Base-by-base conservation (phyloP, 306 rosid species). In the Urtica urens region DNA sequence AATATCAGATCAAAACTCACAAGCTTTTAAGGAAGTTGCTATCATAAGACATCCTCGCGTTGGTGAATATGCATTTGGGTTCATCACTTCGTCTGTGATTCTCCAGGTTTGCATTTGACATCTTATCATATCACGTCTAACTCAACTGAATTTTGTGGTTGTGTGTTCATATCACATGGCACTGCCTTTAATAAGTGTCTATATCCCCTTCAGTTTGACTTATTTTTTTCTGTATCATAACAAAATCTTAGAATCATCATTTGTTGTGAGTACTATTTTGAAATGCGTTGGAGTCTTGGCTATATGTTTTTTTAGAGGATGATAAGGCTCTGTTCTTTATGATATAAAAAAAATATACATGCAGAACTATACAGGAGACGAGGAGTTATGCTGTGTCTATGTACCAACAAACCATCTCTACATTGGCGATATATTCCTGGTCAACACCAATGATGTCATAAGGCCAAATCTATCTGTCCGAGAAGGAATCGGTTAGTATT, bases 61-160 rank as follows among this genome's bases (percentile, higher is more conserved):
- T 69, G 95, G 95, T 18, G 95, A 86, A 86, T 86, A 86, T 66
- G 95, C 95, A 27, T 81, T 86, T 51, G 95, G 88, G 48, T 86
- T 86, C 74, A 86, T 86, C 48, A 86, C 95, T 31, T 86, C 95
- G 53, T 76, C 82, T 8, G 86, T 86, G 51, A 45, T 62, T 41
- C 88, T 86, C 46, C 95, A 86, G 95, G 95, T 87, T 38, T 63
- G 63, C n/a, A n/a, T n/a, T n/a, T n/a, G n/a, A n/a, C n/a, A n/a
- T n/a, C n/a, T n/a, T n/a, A n/a, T n/a, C n/a, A n/a, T n/a, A n/a
- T n/a, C n/a, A n/a, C n/a, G n/a, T n/a, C n/a, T n/a, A n/a, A n/a
- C n/a, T n/a, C n/a, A n/a, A n/a, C n/a, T n/a, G n/a, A n/a, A n/a
- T n/a, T n/a, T n/a, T n/a, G n/a, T n/a, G n/a, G n/a, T n/a, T n/a